Percentiles rank a stretch among this genome's conserved stretches.
These are phyloP conservation scores for Pelargonium myrrhifolium DNA, from an alignment of 441 rosid genomes.

Conservation along the genomic window DNA sequence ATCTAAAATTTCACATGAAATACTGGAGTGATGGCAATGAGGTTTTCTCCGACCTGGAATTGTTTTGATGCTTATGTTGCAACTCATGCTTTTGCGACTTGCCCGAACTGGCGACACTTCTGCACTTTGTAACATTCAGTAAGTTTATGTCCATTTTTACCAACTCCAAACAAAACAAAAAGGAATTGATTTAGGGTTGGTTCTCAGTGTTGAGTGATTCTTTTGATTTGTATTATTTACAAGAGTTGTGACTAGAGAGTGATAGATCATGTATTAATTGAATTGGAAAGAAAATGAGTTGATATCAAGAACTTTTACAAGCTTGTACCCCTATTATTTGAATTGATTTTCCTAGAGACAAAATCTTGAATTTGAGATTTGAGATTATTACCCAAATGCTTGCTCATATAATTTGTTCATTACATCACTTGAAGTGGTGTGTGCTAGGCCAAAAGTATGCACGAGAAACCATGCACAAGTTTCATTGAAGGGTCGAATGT, in stretches of 20 bases:
- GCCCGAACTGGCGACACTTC: constrained; percentile 18
- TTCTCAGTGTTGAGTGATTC: constrained; percentile 30
- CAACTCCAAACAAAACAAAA: constrained; percentile 21
- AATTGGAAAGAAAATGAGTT: constrained; percentile 19
- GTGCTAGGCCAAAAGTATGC: no score
- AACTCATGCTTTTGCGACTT: constrained; percentile 13
- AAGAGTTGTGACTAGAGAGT: constrained; percentile 25
- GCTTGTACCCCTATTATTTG: constrained; percentile 6
- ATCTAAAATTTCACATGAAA: constrained; percentile 8
- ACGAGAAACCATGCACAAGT: no score
- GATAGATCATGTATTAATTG: constrained; percentile 20
- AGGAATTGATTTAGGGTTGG: constrained; percentile 21
- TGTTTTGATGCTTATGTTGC: constrained; percentile 13
- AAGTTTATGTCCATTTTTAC: constrained; percentile 30
- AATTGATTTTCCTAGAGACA: neutral
- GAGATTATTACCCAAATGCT: neutral
- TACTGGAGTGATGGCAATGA: constrained; percentile 7
- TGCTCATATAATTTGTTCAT: no score
- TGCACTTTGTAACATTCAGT: constrained; percentile 31
- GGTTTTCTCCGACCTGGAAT: constrained; percentile 16
- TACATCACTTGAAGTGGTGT: no score
- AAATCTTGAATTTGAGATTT: no score
- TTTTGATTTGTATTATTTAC: constrained; percentile 32
- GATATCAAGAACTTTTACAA: constrained; percentile 16
- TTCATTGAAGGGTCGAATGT: neutral